A percentile compares a stretch with the other conserved stretches of the same genome.
Conservation (phyloP, 2,329 filamentous ascomycete genomes). For the Calonectria montana region DNA sequence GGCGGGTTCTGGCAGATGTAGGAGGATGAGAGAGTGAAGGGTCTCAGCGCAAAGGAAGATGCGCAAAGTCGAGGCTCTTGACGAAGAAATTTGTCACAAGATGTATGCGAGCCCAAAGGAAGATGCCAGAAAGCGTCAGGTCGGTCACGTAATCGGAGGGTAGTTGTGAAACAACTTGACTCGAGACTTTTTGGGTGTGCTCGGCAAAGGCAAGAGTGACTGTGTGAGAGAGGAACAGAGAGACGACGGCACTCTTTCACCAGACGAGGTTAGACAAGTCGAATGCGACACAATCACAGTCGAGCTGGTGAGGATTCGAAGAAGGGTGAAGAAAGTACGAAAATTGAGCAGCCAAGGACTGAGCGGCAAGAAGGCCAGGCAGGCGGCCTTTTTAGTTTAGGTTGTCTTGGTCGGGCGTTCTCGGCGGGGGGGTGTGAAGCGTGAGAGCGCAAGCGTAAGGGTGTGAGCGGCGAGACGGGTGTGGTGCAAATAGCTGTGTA, state of each 20-base stretch:
- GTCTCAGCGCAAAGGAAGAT: background rate
- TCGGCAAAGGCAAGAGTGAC: background rate
- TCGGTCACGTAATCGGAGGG: conserved; percentile 35
- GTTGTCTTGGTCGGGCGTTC: conserved; percentile 40
- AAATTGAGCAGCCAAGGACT: conserved; percentile 10
- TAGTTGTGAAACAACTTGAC: conserved; percentile 19
- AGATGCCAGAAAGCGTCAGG: conserved; percentile 19
- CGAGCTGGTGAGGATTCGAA: background rate
- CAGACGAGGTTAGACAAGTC: conserved; percentile 4
- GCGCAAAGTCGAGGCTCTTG: background rate
- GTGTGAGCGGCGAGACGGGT: conserved; percentile 13
- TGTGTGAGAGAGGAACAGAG: conserved; percentile 11
- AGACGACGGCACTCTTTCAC: conserved; percentile 16
- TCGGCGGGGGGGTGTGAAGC: conserved; percentile 37
- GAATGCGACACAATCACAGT: conserved; percentile 1
- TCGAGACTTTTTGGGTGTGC: background rate
- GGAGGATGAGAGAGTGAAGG: background rate
- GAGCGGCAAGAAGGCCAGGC: conserved; percentile 20
- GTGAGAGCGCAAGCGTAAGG: conserved; percentile 17
- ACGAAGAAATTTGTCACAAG: conserved; percentile 3
- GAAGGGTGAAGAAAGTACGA: conserved; percentile 3
- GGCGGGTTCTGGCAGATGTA: background rate
- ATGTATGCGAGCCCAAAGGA: conserved; percentile 9
- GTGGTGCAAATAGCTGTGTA: conserved; percentile 17
- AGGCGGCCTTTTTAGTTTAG: conserved; percentile 26